A percentile compares a stretch with the other conserved stretches of the same genome.
phyloP scores from a whole-genome alignment of 306 rosid genomes.

The Fagus sylvatica region DNA sequence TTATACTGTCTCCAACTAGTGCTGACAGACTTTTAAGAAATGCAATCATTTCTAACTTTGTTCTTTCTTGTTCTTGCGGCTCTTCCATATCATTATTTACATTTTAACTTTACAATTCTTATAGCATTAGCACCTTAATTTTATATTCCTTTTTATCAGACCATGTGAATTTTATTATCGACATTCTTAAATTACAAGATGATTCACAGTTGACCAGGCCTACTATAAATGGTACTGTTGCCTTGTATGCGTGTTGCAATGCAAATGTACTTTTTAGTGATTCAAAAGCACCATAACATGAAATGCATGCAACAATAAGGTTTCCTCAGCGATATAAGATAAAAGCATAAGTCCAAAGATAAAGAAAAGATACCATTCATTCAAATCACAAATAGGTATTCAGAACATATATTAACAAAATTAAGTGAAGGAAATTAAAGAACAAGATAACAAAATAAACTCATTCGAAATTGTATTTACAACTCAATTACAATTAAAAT shows the following conservation, averaged over 20 bases:
- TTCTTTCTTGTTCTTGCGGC: too few relatives aligned
- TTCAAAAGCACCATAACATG: not conserved
- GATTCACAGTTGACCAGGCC: conserved; percentile 8
- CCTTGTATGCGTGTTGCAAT: not conserved
- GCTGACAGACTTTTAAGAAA: not conserved
- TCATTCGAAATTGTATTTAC: not conserved
- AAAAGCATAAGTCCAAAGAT: not conserved
- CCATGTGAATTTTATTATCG: not conserved
- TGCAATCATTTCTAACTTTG: not conserved
- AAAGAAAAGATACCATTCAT: not conserved
- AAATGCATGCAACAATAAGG: not conserved
- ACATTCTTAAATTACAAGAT: not conserved
- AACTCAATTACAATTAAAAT: not conserved
- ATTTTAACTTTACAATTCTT: not conserved
- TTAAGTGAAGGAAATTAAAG: not conserved
- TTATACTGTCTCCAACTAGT: not conserved
- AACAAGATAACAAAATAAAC: not conserved
- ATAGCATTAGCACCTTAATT: not conserved
- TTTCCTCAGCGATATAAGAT: not conserved
- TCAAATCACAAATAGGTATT: not conserved
- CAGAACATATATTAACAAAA: not conserved
- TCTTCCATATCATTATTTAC: not conserved
- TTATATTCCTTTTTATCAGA: not conserved
- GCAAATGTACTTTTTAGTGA: not conserved
- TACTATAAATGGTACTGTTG: conserved; percentile 10